Evolutionary conservation across 306 rosid species (phyloP).

Genomic region (Inga laurina): DNA sequence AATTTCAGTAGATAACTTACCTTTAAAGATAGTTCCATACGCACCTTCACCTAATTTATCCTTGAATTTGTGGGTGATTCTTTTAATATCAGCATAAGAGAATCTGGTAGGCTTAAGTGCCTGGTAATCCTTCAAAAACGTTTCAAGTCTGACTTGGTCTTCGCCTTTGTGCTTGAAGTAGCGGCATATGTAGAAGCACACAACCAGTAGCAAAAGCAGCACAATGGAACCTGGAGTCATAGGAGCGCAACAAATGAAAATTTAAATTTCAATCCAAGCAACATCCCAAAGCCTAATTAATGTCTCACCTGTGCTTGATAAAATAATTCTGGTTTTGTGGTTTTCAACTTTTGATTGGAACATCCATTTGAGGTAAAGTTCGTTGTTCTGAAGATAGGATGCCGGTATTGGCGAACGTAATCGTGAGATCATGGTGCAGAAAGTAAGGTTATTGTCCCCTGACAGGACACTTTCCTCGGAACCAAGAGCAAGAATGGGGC

Average conservation of each 20-base stretch:
- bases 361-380: too few relatives aligned
- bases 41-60: too few relatives aligned
- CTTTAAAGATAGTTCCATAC: too few relatives aligned
- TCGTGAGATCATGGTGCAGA: constrained; percentile 17
- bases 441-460: neutral
- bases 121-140: constrained; percentile 38
- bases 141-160: constrained; percentile 34
- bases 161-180: constrained; percentile 19
- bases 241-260: neutral
- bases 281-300: neutral
- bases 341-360: neutral
- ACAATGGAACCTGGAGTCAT: neutral
- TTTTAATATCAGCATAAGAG: constrained; percentile 35
- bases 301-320: constrained; percentile 8
- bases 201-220: neutral
- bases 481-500: neutral
- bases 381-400: accelerated
- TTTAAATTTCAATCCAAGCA: neutral
- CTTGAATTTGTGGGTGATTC: too few relatives aligned
- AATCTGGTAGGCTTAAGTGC: constrained; percentile 43
- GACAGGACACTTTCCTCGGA: neutral
- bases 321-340: neutral
- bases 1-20: too few relatives aligned
- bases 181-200: neutral
- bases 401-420: neutral